These are phyloP conservation scores for Trichoderma guizhouense DNA, from an alignment of 2,329 filamentous ascomycete species.

Conservation along the genomic window DNA sequence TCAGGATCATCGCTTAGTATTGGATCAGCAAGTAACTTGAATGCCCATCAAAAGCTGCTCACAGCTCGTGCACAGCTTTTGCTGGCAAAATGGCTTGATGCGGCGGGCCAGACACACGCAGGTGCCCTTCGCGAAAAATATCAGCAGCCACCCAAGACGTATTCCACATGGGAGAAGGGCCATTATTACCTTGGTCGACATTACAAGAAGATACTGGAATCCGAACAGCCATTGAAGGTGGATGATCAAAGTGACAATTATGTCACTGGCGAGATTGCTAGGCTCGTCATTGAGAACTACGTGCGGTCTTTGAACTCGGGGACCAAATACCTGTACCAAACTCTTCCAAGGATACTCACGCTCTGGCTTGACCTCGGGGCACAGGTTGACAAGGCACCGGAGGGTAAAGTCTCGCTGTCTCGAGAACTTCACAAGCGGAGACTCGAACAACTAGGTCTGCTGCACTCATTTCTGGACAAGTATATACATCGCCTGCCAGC, in stretches of 20 bases:
- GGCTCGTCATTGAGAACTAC: conserved; percentile 91
- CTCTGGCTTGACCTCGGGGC: conserved; percentile 91
- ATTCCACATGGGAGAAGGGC: conserved; percentile 83
- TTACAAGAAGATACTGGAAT: conserved; percentile 93
- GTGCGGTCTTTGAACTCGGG: conserved; percentile 81
- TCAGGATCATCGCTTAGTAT: conserved; percentile 36
- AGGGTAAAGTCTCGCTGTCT: conserved; percentile 52
- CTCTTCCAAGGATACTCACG: conserved; percentile 84
- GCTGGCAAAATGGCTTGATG: conserved; percentile 94
- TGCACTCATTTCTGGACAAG: conserved; percentile 75
- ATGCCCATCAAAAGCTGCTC: conserved; percentile 55
- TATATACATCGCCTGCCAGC: conserved; percentile 70
- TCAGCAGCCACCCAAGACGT: conserved; percentile 70
- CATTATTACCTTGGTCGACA: conserved; percentile 96
- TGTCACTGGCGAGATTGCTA: conserved; percentile 77
- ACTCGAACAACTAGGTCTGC: conserved; percentile 61
- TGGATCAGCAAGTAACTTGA: conserved; percentile 37
- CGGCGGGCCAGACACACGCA: conserved; percentile 87
- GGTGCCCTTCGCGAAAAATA: conserved; percentile 77
- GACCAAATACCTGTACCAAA: conserved; percentile 95
- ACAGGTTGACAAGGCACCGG: conserved; percentile 61
- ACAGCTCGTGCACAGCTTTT: conserved; percentile 80
- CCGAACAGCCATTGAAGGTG: conserved; percentile 72
- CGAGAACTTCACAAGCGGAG: conserved; percentile 54
- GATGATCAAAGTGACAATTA: conserved; percentile 75